Conservation (phyloP, 2,329 filamentous ascomycete genomes). For the Sclerotiophoma versabilis region DNA sequence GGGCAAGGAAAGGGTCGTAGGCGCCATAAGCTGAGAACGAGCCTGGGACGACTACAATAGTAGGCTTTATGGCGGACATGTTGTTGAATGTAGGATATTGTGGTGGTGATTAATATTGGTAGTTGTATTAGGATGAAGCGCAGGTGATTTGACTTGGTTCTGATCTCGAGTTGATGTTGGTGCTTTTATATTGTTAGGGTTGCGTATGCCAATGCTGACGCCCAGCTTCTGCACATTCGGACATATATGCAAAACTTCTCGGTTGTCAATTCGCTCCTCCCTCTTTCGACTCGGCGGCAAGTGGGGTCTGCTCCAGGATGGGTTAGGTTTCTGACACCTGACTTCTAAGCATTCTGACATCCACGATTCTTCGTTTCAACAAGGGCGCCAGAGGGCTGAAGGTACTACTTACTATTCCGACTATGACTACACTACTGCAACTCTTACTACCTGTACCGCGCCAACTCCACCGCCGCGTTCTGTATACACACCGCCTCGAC, state of each 20-base stretch:
- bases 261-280: not conserved
- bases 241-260: not conserved
- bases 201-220: slow-evolving; percentile 2
- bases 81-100: not conserved
- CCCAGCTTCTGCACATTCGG: not conserved
- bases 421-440: slow-evolving; percentile 6
- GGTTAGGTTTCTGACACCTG: not conserved
- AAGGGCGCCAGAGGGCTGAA: not conserved
- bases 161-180: not conserved
- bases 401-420: slow-evolving; percentile 3
- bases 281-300: not conserved
- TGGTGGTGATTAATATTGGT: not conserved
- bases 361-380: not conserved
- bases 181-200: not conserved
- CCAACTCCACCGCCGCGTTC: not conserved
- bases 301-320: not conserved
- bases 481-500: slow-evolving; percentile 8
- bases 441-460: not conserved
- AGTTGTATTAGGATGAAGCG: too few relatives aligned
- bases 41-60: slow-evolving; percentile 31
- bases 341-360: not conserved
- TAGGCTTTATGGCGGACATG: slow-evolving; percentile 12
- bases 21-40: slow-evolving; percentile 23
- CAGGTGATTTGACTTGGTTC: too few relatives aligned
- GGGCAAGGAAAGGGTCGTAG: slow-evolving; percentile 19